A percentile compares a stretch with the other conserved stretches of the same genome.
phyloP scores from a whole-genome alignment of 805 yeast species.

The Myxozyma vanderwaltii region DNA sequence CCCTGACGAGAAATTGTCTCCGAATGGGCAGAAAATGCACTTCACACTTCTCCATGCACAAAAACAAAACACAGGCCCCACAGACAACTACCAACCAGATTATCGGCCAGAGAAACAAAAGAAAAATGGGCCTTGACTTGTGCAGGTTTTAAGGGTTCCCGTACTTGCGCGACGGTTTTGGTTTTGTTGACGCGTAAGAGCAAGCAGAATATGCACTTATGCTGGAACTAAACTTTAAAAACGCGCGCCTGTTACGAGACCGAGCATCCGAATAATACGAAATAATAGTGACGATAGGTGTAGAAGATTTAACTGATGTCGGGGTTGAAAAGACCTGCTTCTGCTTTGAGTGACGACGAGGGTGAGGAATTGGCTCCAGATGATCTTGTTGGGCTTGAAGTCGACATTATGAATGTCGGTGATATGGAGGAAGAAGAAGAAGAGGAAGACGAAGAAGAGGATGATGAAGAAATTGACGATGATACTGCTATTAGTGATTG shows the following conservation, averaged over 20 bases:
- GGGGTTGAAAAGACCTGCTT: slow-evolving; percentile 3
- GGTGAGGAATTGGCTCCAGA: background rate
- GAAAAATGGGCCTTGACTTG: background rate
- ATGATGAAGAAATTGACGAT: slow-evolving; percentile 16
- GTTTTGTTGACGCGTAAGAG: slow-evolving; percentile 5
- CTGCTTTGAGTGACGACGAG: background rate
- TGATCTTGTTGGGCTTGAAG: slow-evolving; percentile 1
- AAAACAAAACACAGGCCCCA: too few species aligned
- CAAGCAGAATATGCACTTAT: slow-evolving; percentile 6
- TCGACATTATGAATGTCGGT: background rate
- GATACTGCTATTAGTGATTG: slow-evolving; percentile 5
- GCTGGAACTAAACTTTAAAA: background rate
- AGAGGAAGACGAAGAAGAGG: slow-evolving; percentile 10
- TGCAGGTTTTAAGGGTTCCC: background rate
- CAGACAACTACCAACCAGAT: too few species aligned
- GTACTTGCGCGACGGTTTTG: background rate
- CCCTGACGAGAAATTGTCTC: too few species aligned
- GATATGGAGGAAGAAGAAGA: slow-evolving; percentile 10
- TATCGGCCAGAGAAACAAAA: too few species aligned
- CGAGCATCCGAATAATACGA: too few species aligned
- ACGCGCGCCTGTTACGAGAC: background rate
- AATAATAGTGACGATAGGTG: too few species aligned
- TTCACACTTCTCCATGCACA: too few species aligned
- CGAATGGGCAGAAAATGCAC: too few species aligned
- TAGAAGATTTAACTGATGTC: slow-evolving; percentile 1